Conservation (phyloP, 352 stramenopile genomes). For the Pythium insidiosum region DNA sequence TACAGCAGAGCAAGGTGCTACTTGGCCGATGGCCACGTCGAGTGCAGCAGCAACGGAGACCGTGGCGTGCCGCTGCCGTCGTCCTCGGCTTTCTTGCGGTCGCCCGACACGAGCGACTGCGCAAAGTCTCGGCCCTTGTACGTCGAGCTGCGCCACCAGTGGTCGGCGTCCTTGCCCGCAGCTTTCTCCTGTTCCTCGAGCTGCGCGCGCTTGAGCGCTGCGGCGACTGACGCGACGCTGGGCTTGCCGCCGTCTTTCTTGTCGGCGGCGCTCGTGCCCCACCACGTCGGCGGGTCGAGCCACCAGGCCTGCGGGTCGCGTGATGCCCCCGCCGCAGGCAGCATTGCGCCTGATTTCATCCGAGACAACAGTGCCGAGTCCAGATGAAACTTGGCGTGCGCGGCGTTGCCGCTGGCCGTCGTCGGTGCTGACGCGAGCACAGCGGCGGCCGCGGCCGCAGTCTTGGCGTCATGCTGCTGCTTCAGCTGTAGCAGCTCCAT, state of each 20-base stretch:
- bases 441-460: slow-evolving; percentile 8
- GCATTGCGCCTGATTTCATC: slow-evolving; percentile 10
- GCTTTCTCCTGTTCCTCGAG: slow-evolving; percentile 5
- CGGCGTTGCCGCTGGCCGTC: background rate
- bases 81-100: slow-evolving; percentile 11
- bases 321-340: slow-evolving; percentile 2
- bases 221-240: slow-evolving; percentile 19
- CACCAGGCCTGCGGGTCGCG: slow-evolving; percentile 38
- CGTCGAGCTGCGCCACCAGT: slow-evolving; percentile 59
- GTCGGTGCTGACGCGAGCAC: background rate
- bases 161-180: slow-evolving; percentile 15
- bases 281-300: slow-evolving; percentile 59
- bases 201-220: slow-evolving; percentile 15
- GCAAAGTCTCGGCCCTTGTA: slow-evolving; percentile 75
- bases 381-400: slow-evolving; percentile 13
- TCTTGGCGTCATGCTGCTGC: slow-evolving; percentile 17
- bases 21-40: slow-evolving; percentile 10
- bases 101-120: slow-evolving; percentile 18
- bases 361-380: slow-evolving; percentile 13
- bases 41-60: slow-evolving; percentile 15
- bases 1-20: too few relatives aligned
- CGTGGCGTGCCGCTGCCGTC: slow-evolving; percentile 9
- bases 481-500: slow-evolving; percentile 46
- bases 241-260: slow-evolving; percentile 26
- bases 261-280: slow-evolving; percentile 18